Evolutionary conservation across 164 flowering plant genomes (phyloP).

Genomic region (Stephania yunnanensis): DNA sequence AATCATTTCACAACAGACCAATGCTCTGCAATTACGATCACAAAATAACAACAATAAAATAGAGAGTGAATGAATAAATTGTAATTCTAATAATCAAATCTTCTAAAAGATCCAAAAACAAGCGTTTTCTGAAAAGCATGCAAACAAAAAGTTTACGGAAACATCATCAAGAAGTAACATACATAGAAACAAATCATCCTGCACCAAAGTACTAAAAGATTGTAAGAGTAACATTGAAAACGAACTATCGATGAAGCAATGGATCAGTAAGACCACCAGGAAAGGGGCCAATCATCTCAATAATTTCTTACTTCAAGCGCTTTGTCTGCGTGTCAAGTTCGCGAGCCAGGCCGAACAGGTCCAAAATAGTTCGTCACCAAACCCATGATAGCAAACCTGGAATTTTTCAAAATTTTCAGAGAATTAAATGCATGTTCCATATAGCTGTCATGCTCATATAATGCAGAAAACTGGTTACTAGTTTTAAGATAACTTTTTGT

Average conservation of each 20-base stretch:
- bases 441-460: background rate
- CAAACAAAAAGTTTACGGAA: background rate
- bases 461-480: background rate
- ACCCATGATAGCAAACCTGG: conserved; percentile 95
- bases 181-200: background rate
- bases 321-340: conserved; percentile 15
- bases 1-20: background rate
- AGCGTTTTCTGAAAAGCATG: background rate
- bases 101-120: background rate
- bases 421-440: background rate
- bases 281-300: background rate
- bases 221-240: background rate
- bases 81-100: background rate
- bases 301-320: conserved; percentile 2
- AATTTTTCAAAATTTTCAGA: background rate
- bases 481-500: background rate
- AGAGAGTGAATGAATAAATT: background rate
- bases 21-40: background rate
- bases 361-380: conserved; percentile 74
- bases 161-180: background rate
- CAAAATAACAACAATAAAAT: background rate
- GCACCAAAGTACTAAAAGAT: background rate
- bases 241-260: background rate
- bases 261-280: background rate
- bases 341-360: conserved; percentile 46